Percentiles rank a stretch among this genome's conserved stretches.
Conservation (phyloP, 768 basidiomycete genomes). For the Suillus alpinus region DNA sequence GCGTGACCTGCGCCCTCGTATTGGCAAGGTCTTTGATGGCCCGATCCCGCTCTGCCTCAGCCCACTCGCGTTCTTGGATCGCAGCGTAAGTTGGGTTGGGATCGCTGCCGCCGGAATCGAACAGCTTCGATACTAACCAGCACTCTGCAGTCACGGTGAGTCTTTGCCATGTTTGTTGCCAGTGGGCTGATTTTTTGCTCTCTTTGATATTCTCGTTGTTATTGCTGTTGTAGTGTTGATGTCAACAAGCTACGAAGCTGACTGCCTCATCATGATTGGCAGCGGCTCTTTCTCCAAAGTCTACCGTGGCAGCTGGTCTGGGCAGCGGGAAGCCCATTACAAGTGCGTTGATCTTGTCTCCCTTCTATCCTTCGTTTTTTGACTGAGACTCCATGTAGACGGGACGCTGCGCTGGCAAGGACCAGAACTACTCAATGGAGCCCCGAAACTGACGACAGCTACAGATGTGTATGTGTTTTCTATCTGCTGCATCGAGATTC, state of each 20-base stretch:
- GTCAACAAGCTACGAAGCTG: too few relatives aligned
- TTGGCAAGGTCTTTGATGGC: not conserved
- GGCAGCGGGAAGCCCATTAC: too few relatives aligned
- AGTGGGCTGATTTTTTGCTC: too few relatives aligned
- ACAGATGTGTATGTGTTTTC: constrained; percentile 72
- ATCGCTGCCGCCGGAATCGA: not conserved
- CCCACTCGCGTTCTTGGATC: not conserved
- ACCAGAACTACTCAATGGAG: constrained; percentile 60
- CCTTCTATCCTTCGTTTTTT: too few relatives aligned
- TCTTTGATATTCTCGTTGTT: too few relatives aligned
- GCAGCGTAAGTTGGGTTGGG: not conserved
- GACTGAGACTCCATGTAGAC: too few relatives aligned
- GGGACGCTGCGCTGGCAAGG: constrained; percentile 69
- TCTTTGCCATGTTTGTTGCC: too few relatives aligned
- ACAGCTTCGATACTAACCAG: not conserved
- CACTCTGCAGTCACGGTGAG: not conserved
- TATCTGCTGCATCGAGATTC: constrained; percentile 61
- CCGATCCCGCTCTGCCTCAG: not conserved
- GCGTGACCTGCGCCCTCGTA: not conserved
- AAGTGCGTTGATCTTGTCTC: too few relatives aligned
- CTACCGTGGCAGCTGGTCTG: too few relatives aligned
- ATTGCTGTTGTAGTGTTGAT: too few relatives aligned
- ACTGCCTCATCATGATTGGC: too few relatives aligned
- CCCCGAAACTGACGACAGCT: constrained; percentile 44
- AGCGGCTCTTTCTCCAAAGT: too few relatives aligned